Evolutionary conservation across 768 basidiomycete species (phyloP), one percentile per base, ranked within the genome.

Genomic region (Kwoniella bestiolae): DNA sequence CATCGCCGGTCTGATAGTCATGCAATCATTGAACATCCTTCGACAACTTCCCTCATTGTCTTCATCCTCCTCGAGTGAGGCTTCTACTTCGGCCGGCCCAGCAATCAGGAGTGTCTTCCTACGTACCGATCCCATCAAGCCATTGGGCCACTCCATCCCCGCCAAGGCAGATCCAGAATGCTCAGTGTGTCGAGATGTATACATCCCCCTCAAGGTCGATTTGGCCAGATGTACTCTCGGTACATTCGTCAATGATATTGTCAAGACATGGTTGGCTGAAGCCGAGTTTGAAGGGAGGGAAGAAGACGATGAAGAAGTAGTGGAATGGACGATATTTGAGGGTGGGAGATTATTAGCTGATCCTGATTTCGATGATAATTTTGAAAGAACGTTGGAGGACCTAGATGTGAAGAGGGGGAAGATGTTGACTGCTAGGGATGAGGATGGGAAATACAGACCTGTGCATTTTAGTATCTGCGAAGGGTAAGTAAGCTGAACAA

Each of bases 361-460:
- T 74, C 92, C 92, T 6, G 95, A 98, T 76, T 95, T 90, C 85
- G 90, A 92, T 50, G 94, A 97, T 73, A 97, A 97, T 73, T 77
- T 86, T 66, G 89, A 86, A 2, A 85, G 89, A 66, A 92, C 91
- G 51, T 78, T 99, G 70, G 90, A 87, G 69, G 91, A 91, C 70
- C 75, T 98, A 60, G 90, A 86, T 51, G 87, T 95, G 32, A 87
- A 85, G 0, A 82, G 89, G 60, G 93, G 94, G 45, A 94, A 89
- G 82, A 95, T 96, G 82, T 75, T 98, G 75, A 87, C 88, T 4
- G 89, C 97, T 34, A 88, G 88, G 3, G 94, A 97, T 78, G 94
- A 96, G 73, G 91, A 94, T 31, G 90, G 86, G 5, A 88, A 87
- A 63, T 85, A 84, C 80, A 87, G 84, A 9, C 91, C 89, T 1